Percentiles rank a stretch among this genome's conserved stretches.
Conservation (phyloP, 768 basidiomycete species). For the Suillus clintonianus region DNA sequence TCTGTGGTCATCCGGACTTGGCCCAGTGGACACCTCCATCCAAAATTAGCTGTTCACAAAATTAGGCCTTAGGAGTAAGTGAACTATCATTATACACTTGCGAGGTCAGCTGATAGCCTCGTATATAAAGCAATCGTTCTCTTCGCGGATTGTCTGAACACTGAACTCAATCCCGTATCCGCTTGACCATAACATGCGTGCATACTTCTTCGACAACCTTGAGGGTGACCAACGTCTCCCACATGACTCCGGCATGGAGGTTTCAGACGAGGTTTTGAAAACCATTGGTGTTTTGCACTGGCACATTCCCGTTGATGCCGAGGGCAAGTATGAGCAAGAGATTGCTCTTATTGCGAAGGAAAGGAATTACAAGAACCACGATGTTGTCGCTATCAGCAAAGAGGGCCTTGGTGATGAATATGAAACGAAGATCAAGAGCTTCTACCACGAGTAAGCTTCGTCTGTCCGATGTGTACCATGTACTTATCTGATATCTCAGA, state of each 20-base stretch:
- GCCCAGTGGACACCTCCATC: background rate
- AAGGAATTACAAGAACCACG: conserved; percentile 80
- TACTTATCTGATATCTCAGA: conserved; percentile 34
- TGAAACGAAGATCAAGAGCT: conserved; percentile 77
- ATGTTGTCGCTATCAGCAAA: conserved; percentile 74
- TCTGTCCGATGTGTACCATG: conserved; percentile 22
- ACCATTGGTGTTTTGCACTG: conserved; percentile 67
- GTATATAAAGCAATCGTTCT: background rate
- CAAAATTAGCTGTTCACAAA: background rate
- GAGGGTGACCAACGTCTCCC: conserved; percentile 81
- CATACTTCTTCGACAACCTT: conserved; percentile 71
- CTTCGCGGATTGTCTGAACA: background rate
- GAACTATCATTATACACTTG: background rate
- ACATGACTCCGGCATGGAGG: conserved; percentile 64
- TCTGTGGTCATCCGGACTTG: background rate
- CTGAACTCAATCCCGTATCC: background rate
- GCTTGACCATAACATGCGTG: conserved; percentile 50
- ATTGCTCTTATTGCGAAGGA: conserved; percentile 65
- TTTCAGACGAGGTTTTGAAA: conserved; percentile 51
- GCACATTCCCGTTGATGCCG: conserved; percentile 62
- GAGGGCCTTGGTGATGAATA: conserved; percentile 80
- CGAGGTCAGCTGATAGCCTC: background rate
- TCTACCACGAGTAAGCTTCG: conserved; percentile 74
- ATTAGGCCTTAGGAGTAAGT: background rate
- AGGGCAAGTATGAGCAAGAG: conserved; percentile 46